Evolutionary conservation across 2,329 filamentous ascomycete species (phyloP), one percentile per base, ranked within the genome.

Genomic region (Cladophialophora psammophila): DNA sequence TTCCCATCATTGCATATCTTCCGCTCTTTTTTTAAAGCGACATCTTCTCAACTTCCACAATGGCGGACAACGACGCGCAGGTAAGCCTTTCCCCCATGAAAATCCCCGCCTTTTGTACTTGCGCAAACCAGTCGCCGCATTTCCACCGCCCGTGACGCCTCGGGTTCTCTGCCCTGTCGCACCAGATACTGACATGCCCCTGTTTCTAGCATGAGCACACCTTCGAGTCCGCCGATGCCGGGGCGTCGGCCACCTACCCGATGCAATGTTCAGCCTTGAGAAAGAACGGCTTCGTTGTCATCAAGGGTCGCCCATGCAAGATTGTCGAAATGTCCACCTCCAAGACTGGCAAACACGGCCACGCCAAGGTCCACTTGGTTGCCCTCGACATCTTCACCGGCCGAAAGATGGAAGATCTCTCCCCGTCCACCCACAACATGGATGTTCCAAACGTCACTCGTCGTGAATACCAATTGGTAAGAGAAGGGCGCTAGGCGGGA

Each of bases 281-380:
- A 82, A 98, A 99, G 94, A 96, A 96, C 90, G 94, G 95, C 75
- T 91, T 91, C 88, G 95, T 99, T 83, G 90, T 94, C 82, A 98
- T 99, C 67, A 99, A 99, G 91, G 86, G 87, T 85, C 95, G 95
- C 78, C 96, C 95, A 78, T 99, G 95, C 94, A 99, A 98, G 92
- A 99, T 99, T 78, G 92, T 98, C 83, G 95, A 99, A 81, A 99
- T 99, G 96, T 97, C 93, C 76, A 99, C 95, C 87, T 99, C 95
- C 83, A 99, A 99, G 94, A 99, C 95, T 76, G 95, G 95, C 86
- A 99, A 99, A 93, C 95, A 99, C 91, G 95, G 95, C 84, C 96
- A 99, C 92, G 95, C 95, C 86, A 99, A 99, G 91, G 95, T 99
- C 82, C 94, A 99, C 86, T 86, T 99, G 78, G 91, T 97, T 79